Conservation (phyloP, 345 rosid genomes). For the Brassica nigra region DNA sequence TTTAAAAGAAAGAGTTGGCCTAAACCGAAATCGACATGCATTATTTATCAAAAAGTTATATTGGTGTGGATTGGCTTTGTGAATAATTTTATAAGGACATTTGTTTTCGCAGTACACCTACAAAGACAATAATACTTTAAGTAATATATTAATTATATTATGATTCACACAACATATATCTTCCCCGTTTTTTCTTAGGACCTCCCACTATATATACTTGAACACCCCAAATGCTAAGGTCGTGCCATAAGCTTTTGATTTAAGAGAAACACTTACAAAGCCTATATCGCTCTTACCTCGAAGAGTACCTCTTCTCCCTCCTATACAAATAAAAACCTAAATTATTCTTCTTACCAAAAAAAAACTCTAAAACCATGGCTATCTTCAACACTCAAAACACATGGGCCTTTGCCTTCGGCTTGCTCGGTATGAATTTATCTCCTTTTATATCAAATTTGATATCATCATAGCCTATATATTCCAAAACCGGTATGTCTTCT, state of each 20-base stretch:
- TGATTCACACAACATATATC: constrained; percentile 4
- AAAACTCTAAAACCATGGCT: constrained; percentile 21
- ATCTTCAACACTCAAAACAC: constrained; percentile 40
- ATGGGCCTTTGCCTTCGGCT: constrained; percentile 44
- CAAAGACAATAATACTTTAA: constrained; percentile 23
- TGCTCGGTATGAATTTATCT: constrained; percentile 36
- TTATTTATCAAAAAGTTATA: constrained; percentile 29
- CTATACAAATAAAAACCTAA: background rate
- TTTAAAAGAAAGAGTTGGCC: constrained; percentile 33
- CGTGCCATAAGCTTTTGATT: constrained; percentile 38
- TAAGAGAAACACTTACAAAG: constrained; percentile 28
- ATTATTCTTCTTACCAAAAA: background rate
- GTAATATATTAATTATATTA: background rate
- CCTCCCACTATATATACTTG: constrained; percentile 34
- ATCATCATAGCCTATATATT: constrained; percentile 15
- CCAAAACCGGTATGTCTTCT: background rate
- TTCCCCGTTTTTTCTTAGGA: background rate
- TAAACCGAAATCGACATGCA: constrained; percentile 41
- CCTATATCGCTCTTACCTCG: constrained; percentile 16
- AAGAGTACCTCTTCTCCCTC: constrained; percentile 21
- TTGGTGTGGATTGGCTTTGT: constrained; percentile 22
- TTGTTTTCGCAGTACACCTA: constrained; percentile 28
- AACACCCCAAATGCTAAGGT: constrained; percentile 26
- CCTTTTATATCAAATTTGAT: background rate
- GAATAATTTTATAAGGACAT: background rate